Conservation (phyloP, 1,139 yeast species). For the Blastobotrys indianensis region DNA sequence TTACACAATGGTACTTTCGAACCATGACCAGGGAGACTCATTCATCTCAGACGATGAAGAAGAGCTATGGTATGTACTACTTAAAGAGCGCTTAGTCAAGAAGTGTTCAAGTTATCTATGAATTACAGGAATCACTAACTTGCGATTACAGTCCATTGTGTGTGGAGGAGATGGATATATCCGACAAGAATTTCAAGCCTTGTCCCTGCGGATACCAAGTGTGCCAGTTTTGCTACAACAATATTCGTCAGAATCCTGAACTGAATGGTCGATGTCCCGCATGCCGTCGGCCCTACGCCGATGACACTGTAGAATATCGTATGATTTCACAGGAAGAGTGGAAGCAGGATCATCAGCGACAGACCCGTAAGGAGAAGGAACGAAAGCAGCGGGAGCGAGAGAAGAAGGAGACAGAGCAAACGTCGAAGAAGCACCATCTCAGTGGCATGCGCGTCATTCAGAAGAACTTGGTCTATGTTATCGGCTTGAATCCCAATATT, state of each 20-base stretch:
- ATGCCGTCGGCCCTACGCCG: slow-evolving; percentile 90
- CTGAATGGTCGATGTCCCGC: slow-evolving; percentile 97
- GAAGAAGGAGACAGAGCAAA: slow-evolving; percentile 79
- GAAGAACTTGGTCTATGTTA: slow-evolving; percentile 93
- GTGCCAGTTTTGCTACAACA: slow-evolving; percentile 96
- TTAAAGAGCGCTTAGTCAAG: not conserved
- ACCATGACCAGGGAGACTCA: slow-evolving; percentile 35
- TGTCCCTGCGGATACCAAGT: slow-evolving; percentile 99
- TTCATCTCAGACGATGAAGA: slow-evolving; percentile 78
- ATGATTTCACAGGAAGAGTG: slow-evolving; percentile 78
- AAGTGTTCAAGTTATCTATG: not conserved
- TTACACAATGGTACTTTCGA: slow-evolving; percentile 17
- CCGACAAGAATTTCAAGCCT: slow-evolving; percentile 94
- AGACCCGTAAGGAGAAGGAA: slow-evolving; percentile 76
- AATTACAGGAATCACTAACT: slow-evolving; percentile 6
- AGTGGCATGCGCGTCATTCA: slow-evolving; percentile 98
- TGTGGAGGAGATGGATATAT: slow-evolving; percentile 94
- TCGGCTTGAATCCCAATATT: slow-evolving; percentile 89
- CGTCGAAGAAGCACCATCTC: slow-evolving; percentile 69
- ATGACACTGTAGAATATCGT: slow-evolving; percentile 84
- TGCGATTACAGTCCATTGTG: slow-evolving; percentile 62
- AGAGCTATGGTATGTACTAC: slow-evolving; percentile 73
- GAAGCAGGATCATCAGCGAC: slow-evolving; percentile 62
- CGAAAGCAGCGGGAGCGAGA: slow-evolving; percentile 88
- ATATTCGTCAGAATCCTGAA: slow-evolving; percentile 91